Conservation (phyloP, 2,329 filamentous ascomycete genomes). For the Madurella mycetomatis region DNA sequence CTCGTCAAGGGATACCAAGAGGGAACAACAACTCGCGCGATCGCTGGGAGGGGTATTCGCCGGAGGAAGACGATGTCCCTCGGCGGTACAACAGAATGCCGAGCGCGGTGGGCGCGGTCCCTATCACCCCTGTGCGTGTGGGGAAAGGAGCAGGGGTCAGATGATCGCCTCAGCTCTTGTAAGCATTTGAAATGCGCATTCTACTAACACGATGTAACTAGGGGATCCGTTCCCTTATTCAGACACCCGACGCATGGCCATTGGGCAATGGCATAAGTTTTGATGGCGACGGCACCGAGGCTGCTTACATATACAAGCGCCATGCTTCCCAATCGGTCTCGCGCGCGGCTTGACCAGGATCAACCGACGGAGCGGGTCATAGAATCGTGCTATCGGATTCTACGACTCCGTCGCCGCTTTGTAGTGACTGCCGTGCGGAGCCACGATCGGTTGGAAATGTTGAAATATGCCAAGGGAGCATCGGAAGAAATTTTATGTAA, state of each 20-base stretch:
- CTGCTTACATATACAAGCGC: neutral
- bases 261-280: neutral
- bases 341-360: slow-evolving; percentile 6
- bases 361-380: no score
- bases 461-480: no score
- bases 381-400: no score
- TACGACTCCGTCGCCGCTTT: neutral
- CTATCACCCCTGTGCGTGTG: neutral
- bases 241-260: slow-evolving; percentile 12
- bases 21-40: no score
- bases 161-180: neutral
- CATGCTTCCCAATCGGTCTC: slow-evolving; percentile 2
- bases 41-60: no score
- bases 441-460: no score
- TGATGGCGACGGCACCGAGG: neutral
- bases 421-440: neutral
- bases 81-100: neutral
- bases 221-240: neutral
- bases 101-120: neutral
- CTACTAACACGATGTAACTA: neutral
- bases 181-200: slow-evolving; percentile 14
- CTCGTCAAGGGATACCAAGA: no score
- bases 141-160: neutral
- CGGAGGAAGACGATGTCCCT: no score
- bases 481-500: no score